Conservation (phyloP, 345 rosid genomes). For the Gossypium longicalyx region DNA sequence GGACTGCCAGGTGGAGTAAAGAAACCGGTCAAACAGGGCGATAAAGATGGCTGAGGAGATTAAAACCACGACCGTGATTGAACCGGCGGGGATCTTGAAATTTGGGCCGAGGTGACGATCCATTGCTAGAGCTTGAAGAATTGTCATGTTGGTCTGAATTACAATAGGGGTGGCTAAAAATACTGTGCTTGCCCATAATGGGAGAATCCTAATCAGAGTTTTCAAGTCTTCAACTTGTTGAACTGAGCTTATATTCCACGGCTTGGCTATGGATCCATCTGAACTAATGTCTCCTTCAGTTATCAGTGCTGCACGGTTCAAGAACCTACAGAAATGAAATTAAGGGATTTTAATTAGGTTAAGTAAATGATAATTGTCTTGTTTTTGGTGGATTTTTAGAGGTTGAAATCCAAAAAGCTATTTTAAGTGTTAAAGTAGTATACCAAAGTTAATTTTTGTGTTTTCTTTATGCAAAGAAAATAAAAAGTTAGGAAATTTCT, state of each 20-base stretch:
- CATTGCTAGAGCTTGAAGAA: slow-evolving; percentile 46
- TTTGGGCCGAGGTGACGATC: slow-evolving; percentile 35
- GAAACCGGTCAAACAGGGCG: slow-evolving; percentile 25
- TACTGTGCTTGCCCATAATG: slow-evolving; percentile 31
- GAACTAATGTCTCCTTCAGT: slow-evolving; percentile 30
- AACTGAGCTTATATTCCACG: slow-evolving; percentile 44
- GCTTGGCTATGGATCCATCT: slow-evolving; percentile 28
- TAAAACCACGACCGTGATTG: slow-evolving; percentile 22
- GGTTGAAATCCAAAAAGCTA: too few species aligned
- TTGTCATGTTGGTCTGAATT: slow-evolving; percentile 23
- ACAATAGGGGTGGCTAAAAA: slow-evolving; percentile 31
- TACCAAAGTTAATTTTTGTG: too few species aligned
- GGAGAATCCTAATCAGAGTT: slow-evolving; percentile 29
- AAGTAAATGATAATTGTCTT: too few species aligned
- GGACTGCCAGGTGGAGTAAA: slow-evolving; percentile 24
- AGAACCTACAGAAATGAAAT: slow-evolving; percentile 28
- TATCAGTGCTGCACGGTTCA: slow-evolving; percentile 37
- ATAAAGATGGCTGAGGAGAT: slow-evolving; percentile 18
- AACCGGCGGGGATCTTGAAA: slow-evolving; percentile 41
- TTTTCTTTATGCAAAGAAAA: too few species aligned
- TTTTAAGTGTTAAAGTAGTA: too few species aligned
- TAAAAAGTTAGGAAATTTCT: too few species aligned
- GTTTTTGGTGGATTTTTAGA: too few species aligned
- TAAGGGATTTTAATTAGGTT: too few species aligned
- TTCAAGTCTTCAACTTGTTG: slow-evolving; percentile 53